Evolutionary conservation across 768 basidiomycete species (phyloP), one percentile per base, ranked within the genome.

Genomic region (Boletus rubroflammeus): DNA sequence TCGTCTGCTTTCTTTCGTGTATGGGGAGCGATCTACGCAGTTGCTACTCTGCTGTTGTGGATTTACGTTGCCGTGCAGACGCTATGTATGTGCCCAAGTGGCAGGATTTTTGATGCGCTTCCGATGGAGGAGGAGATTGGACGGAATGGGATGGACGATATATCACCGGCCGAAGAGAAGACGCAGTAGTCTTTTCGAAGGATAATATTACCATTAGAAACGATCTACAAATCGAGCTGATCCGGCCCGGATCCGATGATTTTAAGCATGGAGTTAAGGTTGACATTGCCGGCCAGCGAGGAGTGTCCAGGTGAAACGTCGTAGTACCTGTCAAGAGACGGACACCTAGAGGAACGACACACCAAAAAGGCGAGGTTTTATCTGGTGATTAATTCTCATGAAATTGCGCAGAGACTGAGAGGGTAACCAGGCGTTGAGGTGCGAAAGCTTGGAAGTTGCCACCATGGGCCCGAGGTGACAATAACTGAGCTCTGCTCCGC

Each of bases 1-100:
- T 76, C 82, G 47, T 82, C 82, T 2, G 29, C 53, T 6, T 80
- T 81, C 64, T 80, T 88, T 58, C 78, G 82, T 4, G 62, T 85
- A 13, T 78, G 75, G 67, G 85, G 86, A 15, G 70, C 82, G 1
- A 75, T 81, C 1, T 84, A 83, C 58, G 76, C 82, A 0, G 69
- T 72, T 11, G 71, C 64, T 9, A 81, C 81, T 3, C 60, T 86
- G 5, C 23, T 81, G 15, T 59, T 86, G 31, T 88, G 84, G 84
- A 35, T 73, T 3, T 74, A 62, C 10, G 75, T 86, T 23, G 75
- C 78, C 3, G 44, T 61, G 11, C 73, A 74, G 38, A 84, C 84
- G 5, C 8, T 74, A 10, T 47, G 61, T 8, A 56, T 69, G 44
- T 66, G 74, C 17, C 67, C 63, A 11, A 63, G 66, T 40, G 74